Evolutionary conservation across 208 protist species (phyloP).

Genomic region (Naegleria gruberi): DNA sequence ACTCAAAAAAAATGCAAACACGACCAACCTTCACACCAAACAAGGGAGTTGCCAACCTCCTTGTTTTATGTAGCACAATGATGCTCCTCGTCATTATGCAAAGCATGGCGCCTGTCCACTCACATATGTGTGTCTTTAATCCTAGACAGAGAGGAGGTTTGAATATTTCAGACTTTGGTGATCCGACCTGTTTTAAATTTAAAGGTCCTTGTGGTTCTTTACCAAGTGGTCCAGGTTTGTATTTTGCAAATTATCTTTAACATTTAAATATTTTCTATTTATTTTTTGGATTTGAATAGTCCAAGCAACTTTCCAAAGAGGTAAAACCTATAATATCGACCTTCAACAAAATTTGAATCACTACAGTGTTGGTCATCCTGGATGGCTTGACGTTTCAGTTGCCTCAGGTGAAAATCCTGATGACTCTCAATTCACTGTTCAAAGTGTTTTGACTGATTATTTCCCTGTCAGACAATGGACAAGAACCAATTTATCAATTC

Average conservation of each 20-base stretch:
- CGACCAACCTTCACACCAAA: too few relatives aligned
- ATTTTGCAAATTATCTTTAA: too few relatives aligned
- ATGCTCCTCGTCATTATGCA: too few relatives aligned
- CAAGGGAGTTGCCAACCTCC: too few relatives aligned
- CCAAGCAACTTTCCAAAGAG: not conserved
- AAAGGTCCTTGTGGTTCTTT: not conserved
- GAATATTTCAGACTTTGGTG: not conserved
- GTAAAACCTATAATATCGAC: not conserved
- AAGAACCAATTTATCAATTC: constrained; percentile 11
- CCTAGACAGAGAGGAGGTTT: not conserved
- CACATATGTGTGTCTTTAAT: not conserved
- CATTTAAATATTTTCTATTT: too few relatives aligned
- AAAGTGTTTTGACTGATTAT: not conserved
- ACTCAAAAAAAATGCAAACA: too few relatives aligned
- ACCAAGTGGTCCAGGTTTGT: not conserved
- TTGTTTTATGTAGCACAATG: too few relatives aligned
- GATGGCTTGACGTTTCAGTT: not conserved
- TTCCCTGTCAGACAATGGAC: constrained; percentile 3
- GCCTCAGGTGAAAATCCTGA: not conserved
- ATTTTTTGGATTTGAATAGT: too few relatives aligned
- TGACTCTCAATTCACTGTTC: not conserved
- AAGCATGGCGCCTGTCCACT: not conserved
- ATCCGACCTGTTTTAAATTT: not conserved
- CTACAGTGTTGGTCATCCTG: not conserved
- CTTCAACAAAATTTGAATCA: constrained; percentile 19